Percentiles rank a stretch among this genome's conserved stretches.
These are phyloP conservation scores for Pseudomicrostroma phylloplanum DNA, from an alignment of 1,284 basidiomycete species.

Conservation along the genomic window DNA sequence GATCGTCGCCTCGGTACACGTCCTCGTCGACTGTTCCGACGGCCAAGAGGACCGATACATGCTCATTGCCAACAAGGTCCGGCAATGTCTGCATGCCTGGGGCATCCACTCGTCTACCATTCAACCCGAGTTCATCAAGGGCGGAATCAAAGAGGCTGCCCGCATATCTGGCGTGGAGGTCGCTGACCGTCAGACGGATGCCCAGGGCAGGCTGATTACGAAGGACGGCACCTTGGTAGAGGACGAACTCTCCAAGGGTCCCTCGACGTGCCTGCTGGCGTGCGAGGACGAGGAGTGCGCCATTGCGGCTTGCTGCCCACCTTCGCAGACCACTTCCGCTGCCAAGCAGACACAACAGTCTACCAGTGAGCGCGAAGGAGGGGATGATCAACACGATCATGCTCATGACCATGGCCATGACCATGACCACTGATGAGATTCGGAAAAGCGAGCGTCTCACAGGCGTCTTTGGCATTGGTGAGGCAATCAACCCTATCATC, in stretches of 20 bases:
- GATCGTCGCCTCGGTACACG: conserved; percentile 90
- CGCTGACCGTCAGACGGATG: conserved; percentile 24
- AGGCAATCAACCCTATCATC: no score
- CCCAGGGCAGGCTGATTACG: conserved; percentile 34
- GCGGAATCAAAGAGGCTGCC: conserved; percentile 41
- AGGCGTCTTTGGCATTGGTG: no score
- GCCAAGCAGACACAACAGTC: no score
- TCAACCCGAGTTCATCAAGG: conserved; percentile 48
- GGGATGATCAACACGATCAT: no score
- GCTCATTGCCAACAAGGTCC: conserved; percentile 75
- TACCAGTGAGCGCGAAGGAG: no score
- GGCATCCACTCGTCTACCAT: conserved; percentile 75
- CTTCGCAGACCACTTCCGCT: conserved; percentile 3
- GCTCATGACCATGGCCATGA: no score
- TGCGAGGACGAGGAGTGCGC: conserved; percentile 42
- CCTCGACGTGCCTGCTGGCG: conserved; percentile 39
- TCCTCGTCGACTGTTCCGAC: conserved; percentile 63
- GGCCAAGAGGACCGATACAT: conserved; percentile 66
- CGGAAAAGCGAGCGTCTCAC: no score
- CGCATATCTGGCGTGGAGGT: conserved; percentile 35
- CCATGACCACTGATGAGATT: no score
- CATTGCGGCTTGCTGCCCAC: conserved; percentile 40
- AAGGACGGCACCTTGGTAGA: conserved; percentile 37
- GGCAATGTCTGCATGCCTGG: conserved; percentile 74
- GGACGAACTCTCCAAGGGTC: conserved; percentile 32